These are phyloP conservation scores for Naematelia encephala DNA, from an alignment of 768 basidiomycete genomes.

Conservation along the genomic window DNA sequence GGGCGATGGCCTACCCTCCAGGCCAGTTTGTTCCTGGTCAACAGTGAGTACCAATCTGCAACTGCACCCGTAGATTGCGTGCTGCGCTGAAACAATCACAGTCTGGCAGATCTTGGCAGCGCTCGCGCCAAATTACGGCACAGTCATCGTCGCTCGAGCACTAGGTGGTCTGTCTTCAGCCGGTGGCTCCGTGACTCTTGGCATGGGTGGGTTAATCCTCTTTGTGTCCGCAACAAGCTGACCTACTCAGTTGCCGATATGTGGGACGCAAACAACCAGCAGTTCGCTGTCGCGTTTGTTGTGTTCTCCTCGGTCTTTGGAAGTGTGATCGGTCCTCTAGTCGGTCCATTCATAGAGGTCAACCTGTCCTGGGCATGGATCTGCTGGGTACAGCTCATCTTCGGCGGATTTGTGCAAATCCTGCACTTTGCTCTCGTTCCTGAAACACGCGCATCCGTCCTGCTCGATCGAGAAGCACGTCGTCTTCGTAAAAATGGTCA, in stretches of 20 bases:
- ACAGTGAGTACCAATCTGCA: constrained; percentile 27
- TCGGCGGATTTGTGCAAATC: constrained; percentile 39
- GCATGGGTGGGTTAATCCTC: constrained; percentile 26
- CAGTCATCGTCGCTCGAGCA: constrained; percentile 35
- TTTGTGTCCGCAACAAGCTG: not conserved
- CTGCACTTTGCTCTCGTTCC: constrained; percentile 43
- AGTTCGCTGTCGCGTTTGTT: constrained; percentile 42
- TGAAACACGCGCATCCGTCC: constrained; percentile 40
- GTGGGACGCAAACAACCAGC: constrained; percentile 39
- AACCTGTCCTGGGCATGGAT: constrained; percentile 29
- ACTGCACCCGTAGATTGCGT: not conserved
- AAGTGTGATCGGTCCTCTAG: constrained; percentile 29
- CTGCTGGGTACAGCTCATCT: constrained; percentile 44
- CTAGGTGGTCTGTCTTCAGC: constrained; percentile 48
- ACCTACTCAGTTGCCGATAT: constrained; percentile 36
- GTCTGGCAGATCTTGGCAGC: constrained; percentile 44
- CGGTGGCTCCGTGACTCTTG: constrained; percentile 45
- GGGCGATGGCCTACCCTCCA: constrained; percentile 43
- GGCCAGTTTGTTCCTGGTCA: constrained; percentile 39
- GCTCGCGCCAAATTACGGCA: constrained; percentile 39
- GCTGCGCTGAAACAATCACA: too few species aligned
- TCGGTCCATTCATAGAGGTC: constrained; percentile 30
- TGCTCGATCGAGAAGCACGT: constrained; percentile 37
- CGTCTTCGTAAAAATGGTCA: constrained; percentile 27
- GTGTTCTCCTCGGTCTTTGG: constrained; percentile 42